These are phyloP conservation scores for Pleurotus sapidus DNA, from an alignment of 768 basidiomycete species.

Conservation along the genomic window DNA sequence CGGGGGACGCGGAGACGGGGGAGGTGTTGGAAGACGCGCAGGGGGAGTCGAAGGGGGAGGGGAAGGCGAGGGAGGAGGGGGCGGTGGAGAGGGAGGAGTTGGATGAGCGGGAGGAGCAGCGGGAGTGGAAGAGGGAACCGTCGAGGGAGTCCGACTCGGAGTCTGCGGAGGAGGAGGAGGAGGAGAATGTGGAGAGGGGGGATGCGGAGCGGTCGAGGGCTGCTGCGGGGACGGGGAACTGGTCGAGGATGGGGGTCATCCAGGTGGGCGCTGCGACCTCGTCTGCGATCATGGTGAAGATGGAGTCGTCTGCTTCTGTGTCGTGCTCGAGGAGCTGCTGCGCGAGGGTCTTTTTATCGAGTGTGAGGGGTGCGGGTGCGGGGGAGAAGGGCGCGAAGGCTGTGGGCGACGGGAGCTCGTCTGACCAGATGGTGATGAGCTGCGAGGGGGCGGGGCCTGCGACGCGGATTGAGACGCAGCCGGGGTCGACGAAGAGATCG, in stretches of 20 bases:
- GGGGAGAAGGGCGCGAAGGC: slow-evolving; percentile 9
- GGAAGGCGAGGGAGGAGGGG: too few relatives aligned
- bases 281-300: slow-evolving; percentile 74
- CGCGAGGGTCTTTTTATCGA: slow-evolving; percentile 56
- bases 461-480: slow-evolving; percentile 68
- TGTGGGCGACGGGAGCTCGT: slow-evolving; percentile 36
- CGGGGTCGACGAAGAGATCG: slow-evolving; percentile 81
- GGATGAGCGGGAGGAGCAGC: slow-evolving; percentile 68
- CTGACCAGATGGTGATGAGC: slow-evolving; percentile 68
- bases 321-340: slow-evolving; percentile 76
- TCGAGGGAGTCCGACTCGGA: slow-evolving; percentile 42
- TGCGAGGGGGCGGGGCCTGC: slow-evolving; percentile 32
- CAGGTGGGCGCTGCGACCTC: slow-evolving; percentile 68
- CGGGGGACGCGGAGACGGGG: too few relatives aligned
- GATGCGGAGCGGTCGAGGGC: slow-evolving; percentile 34
- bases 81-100: slow-evolving; percentile 46
- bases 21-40: slow-evolving; percentile 40
- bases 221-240: slow-evolving; percentile 50
- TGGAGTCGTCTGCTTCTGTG: slow-evolving; percentile 64
- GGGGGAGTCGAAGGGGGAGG: slow-evolving; percentile 43
- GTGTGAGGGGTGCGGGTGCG: slow-evolving; percentile 9
- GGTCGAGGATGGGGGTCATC: slow-evolving; percentile 60
- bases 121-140: slow-evolving; percentile 42
- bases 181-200: slow-evolving; percentile 41
- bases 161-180: slow-evolving; percentile 51